Evolutionary conservation across 192 early-diverging fungal genomes (phyloP).

Genomic region (Umbelopsis isabellina): DNA sequence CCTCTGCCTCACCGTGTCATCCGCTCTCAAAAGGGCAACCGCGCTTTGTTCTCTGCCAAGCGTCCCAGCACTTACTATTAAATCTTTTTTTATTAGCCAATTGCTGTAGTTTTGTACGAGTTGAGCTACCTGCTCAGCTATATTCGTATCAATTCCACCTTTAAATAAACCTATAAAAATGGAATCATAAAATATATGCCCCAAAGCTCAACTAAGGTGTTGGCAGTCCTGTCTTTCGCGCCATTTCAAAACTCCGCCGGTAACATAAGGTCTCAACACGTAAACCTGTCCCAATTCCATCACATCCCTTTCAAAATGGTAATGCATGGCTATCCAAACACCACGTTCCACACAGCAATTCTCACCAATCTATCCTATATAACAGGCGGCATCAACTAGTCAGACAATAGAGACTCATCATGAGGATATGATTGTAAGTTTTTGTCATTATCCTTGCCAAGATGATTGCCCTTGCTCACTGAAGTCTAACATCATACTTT

Average conservation of each 20-base stretch:
- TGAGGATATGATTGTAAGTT: conserved; percentile 85
- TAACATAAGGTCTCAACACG: neutral
- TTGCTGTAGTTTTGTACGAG: conserved; percentile 22
- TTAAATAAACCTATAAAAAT: conserved; percentile 21
- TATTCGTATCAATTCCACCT: conserved; percentile 18
- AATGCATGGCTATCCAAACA: neutral
- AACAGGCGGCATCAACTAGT: conserved; percentile 25
- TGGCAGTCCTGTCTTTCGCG: no score
- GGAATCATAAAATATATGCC: neutral
- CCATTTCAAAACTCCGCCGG: conserved; percentile 1
- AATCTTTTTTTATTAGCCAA: conserved; percentile 33
- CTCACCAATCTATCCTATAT: neutral
- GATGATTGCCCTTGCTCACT: neutral
- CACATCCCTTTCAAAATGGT: conserved; percentile 17
- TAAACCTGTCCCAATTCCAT: neutral
- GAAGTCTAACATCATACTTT: neutral
- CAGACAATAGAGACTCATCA: conserved; percentile 83
- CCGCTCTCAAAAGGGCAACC: conserved; percentile 83
- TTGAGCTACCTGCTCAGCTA: conserved; percentile 13
- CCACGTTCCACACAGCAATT: neutral
- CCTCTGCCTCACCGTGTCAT: conserved; percentile 97
- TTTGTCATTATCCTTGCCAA: neutral
- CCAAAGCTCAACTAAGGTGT: no score
- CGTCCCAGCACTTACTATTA: conserved; percentile 94
- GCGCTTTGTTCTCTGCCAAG: conserved; percentile 84